Base-by-base conservation (phyloP, 768 basidiomycete species). In the Amanita thiersii region DNA sequence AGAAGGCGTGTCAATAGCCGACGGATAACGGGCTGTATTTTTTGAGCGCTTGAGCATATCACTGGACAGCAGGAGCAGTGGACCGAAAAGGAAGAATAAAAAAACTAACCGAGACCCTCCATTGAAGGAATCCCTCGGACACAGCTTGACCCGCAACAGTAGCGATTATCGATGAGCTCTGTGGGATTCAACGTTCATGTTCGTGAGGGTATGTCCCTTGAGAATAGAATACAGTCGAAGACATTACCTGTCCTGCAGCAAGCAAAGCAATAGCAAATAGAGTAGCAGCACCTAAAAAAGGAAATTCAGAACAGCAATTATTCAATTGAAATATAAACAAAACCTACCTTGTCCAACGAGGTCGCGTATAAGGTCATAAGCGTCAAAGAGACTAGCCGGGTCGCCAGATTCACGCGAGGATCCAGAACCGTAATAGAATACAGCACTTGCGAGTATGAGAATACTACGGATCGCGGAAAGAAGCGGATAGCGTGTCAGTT, bases 81-180 rank as follows among this genome's bases (percentile, higher is more conserved):
- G n/a, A n/a, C n/a, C n/a, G n/a, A n/a, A n/a, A n/a, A 6, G 56
- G 32, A n/a, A n/a, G 23, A 18, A 19, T 11, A 34, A n/a, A 15
- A 25, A 48, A 33, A 29, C 9, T 47, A 53, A 86, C 84, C 49
- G 86, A 85, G 25, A 89, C 74, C 34, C 77, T 73, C 90, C 90
- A 94, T 39, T 75, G 77, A 40, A 94, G 69, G 60, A 92, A 91
- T 0, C 92, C 91, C 60, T 96, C 91, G 0, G 80, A 81, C 28
- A 97, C 82, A 15, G 87, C 82, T 60, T 96, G 92, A 0, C 91
- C 91, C 1, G 88, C 83, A 9, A 94, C 72, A 0, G 90, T 96
- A 7, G 88, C 91, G 3, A 94, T 83, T 37, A 96, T 73, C 5
- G 84, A 86, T 0, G 93, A 86, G 48, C 86, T 86, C 69, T 75